phyloP scores from a whole-genome alignment of 345 rosid species.

The Draba incana region DNA sequence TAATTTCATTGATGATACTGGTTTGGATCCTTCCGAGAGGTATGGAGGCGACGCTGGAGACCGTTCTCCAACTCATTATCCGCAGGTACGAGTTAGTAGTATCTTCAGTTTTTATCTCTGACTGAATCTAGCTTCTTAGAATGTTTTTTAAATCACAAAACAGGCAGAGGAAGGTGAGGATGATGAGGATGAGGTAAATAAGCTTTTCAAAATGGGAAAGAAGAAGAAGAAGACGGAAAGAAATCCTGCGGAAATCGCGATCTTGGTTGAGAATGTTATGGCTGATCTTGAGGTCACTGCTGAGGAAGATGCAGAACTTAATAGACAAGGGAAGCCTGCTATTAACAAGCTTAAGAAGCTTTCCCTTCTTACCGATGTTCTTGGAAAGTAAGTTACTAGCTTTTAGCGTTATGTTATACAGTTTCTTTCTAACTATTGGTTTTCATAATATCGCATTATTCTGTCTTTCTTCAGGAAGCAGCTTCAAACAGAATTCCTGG shows the following conservation, averaged over 20 bases:
- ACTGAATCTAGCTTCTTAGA: background rate
- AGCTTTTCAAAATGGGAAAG: slow-evolving; percentile 86
- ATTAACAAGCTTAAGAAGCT: slow-evolving; percentile 89
- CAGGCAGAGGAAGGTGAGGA: slow-evolving; percentile 96
- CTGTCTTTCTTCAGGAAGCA: slow-evolving; percentile 67
- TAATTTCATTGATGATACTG: slow-evolving; percentile 89
- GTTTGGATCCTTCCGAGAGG: slow-evolving; percentile 80
- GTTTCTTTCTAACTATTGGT: background rate
- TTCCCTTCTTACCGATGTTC: slow-evolving; percentile 89
- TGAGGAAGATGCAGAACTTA: slow-evolving; percentile 91
- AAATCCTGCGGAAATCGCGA: slow-evolving; percentile 89
- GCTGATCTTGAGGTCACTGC: slow-evolving; percentile 97
- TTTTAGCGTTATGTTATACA: background rate
- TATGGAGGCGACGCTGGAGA: slow-evolving; percentile 67
- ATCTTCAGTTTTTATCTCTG: background rate
- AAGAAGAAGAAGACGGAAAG: slow-evolving; percentile 82
- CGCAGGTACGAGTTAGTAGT: slow-evolving; percentile 31
- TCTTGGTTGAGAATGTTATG: slow-evolving; percentile 88
- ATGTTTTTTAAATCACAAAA: slow-evolving; percentile 19
- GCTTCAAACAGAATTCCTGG: slow-evolving; percentile 93
- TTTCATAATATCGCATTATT: background rate
- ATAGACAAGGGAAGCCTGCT: slow-evolving; percentile 86
- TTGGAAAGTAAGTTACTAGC: slow-evolving; percentile 75
- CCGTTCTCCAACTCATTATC: slow-evolving; percentile 75
- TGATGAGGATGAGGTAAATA: slow-evolving; percentile 80